Evolutionary conservation across 2,329 filamentous ascomycete species (phyloP).

Genomic region (Aquanectria penicillioides): DNA sequence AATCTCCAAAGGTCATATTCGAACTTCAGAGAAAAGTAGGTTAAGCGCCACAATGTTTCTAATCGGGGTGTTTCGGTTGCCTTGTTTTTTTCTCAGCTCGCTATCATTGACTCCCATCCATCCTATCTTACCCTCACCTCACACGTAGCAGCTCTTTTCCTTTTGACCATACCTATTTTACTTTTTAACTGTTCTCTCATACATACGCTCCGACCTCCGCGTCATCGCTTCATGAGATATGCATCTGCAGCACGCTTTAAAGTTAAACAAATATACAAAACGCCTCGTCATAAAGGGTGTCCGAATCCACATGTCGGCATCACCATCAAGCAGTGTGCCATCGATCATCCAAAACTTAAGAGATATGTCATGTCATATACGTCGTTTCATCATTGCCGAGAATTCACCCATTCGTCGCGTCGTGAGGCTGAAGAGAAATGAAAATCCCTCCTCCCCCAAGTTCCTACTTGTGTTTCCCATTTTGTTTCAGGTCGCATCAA

Average conservation of each 20-base stretch:
- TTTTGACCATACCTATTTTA: slow-evolving; percentile 1
- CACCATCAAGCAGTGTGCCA: slow-evolving; percentile 27
- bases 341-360: slow-evolving; percentile 31
- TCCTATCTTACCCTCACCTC: slow-evolving; percentile 2
- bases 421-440: slow-evolving; percentile 20
- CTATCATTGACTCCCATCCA: not conserved
- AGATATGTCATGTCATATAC: slow-evolving; percentile 40
- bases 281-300: slow-evolving; percentile 34
- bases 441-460: slow-evolving; percentile 24
- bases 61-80: too few species aligned
- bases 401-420: slow-evolving; percentile 32
- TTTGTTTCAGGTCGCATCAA: slow-evolving; percentile 31
- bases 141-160: not conserved
- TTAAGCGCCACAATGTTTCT: too few species aligned
- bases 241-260: not conserved
- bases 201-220: not conserved
- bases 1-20: too few species aligned
- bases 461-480: slow-evolving; percentile 21
- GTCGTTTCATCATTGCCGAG: slow-evolving; percentile 40
- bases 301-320: slow-evolving; percentile 9
- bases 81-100: too few species aligned
- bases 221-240: slow-evolving; percentile 2
- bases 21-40: too few species aligned
- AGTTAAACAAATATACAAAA: slow-evolving; percentile 10
- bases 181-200: slow-evolving; percentile 6